A percentile compares a stretch with the other conserved stretches of the same genome.
Evolutionary conservation across 345 rosid species (phyloP).

Genomic region (Carallia brachiata): DNA sequence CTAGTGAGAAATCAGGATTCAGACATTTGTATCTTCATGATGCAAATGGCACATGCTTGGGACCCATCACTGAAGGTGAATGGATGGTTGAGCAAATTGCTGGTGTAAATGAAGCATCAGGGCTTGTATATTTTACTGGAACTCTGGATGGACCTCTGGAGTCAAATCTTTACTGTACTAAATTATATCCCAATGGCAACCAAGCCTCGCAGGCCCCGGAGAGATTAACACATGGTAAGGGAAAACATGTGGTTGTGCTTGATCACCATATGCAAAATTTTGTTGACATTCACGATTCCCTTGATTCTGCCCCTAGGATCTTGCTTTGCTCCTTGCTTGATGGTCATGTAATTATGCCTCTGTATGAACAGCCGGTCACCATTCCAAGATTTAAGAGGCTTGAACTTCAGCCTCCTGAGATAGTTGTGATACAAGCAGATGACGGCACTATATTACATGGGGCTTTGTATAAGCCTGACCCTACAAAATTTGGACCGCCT

Average conservation of each 20-base stretch:
- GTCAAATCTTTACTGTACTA: conserved; percentile 63
- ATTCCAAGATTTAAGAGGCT: conserved; percentile 52
- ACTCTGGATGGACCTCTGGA: conserved; percentile 80
- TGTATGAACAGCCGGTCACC: conserved; percentile 64
- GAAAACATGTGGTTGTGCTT: conserved; percentile 77
- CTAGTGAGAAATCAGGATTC: conserved; percentile 86
- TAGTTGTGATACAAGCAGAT: conserved; percentile 60
- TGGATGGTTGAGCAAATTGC: conserved; percentile 94
- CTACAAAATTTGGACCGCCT: conserved; percentile 75
- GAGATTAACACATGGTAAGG: conserved; percentile 78
- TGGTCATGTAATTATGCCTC: conserved; percentile 53
- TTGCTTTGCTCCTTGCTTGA: conserved; percentile 61
- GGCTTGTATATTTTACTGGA: conserved; percentile 73
- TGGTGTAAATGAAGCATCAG: conserved; percentile 69
- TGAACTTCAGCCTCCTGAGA: conserved; percentile 74
- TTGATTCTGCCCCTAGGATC: conserved; percentile 67
- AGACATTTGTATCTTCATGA: conserved; percentile 86
- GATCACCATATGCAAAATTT: conserved; percentile 82
- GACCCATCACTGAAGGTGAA: conserved; percentile 79
- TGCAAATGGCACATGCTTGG: conserved; percentile 64
- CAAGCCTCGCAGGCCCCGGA: conserved; percentile 39
- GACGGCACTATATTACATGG: conserved; percentile 73
- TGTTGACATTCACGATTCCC: conserved; percentile 84
- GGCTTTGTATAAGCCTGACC: conserved; percentile 80
- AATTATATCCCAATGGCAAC: conserved; percentile 42